Conservation (phyloP, 2,329 filamentous ascomycete genomes). For the Ophiostoma populinum region DNA sequence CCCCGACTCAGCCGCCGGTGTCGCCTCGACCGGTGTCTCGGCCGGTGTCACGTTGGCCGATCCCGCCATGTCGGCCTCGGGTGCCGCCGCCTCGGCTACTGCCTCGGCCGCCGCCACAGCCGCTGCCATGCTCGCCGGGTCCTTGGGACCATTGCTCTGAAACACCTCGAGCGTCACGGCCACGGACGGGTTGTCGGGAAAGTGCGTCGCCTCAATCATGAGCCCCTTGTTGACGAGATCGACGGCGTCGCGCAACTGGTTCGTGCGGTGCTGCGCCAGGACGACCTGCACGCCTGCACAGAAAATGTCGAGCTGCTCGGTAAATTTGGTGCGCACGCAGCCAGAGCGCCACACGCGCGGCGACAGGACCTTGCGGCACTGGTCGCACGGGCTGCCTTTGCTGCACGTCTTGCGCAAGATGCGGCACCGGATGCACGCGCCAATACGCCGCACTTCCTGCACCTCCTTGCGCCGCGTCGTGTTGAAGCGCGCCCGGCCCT, state of each 20-base stretch:
- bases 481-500: conserved; percentile 40
- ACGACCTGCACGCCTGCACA: conserved; percentile 47
- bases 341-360: conserved; percentile 48
- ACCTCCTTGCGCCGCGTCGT: conserved; percentile 44
- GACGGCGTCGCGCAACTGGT: conserved; percentile 32
- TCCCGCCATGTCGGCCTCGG: not conserved
- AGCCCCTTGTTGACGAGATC: conserved; percentile 31
- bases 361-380: conserved; percentile 44
- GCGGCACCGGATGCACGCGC: conserved; percentile 47
- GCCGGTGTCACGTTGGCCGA: not conserved
- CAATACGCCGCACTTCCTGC: conserved; percentile 45
- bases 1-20: no score
- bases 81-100: not conserved
- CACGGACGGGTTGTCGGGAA: conserved; percentile 23
- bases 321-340: conserved; percentile 44
- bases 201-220: conserved; percentile 40
- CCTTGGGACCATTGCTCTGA: conserved; percentile 19
- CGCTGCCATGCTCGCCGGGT: conserved; percentile 10
- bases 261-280: conserved; percentile 41
- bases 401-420: conserved; percentile 51
- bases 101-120: conserved; percentile 4
- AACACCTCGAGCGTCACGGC: conserved; percentile 26
- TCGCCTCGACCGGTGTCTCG: no score
- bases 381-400: conserved; percentile 43
- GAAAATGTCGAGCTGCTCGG: conserved; percentile 44